Conservation (phyloP, 306 rosid genomes). For the Macrotyloma uniflorum region DNA sequence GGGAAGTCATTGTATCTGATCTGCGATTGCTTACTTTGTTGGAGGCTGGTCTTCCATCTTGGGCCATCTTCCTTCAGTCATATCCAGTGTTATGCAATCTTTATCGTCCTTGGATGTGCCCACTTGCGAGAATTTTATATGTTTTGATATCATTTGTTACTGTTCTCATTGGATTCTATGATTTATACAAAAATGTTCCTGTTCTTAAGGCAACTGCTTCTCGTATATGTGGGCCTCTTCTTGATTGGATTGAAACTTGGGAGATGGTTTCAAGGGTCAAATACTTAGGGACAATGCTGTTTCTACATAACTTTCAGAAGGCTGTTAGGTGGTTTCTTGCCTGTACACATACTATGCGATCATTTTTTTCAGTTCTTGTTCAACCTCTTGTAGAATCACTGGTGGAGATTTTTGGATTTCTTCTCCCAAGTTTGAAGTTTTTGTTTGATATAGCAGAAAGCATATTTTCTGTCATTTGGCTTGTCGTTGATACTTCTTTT, state of each 20-base stretch:
- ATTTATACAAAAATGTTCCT: constrained; percentile 95
- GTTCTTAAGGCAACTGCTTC: constrained; percentile 89
- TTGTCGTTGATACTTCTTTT: constrained; percentile 56
- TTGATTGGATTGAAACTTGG: constrained; percentile 98
- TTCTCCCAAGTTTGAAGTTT: constrained; percentile 67
- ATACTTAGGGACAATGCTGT: constrained; percentile 95
- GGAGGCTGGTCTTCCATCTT: constrained; percentile 97
- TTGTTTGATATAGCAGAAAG: constrained; percentile 53
- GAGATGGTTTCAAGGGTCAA: constrained; percentile 94
- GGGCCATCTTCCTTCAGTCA: constrained; percentile 97
- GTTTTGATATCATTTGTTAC: constrained; percentile 81
- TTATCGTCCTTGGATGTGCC: constrained; percentile 99
- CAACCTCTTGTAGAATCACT: constrained; percentile 70
- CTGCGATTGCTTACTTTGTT: constrained; percentile 85
- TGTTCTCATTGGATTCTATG: constrained; percentile 93
- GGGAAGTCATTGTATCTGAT: constrained; percentile 74
- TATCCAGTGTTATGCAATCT: constrained; percentile 86
- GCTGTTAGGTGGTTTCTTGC: constrained; percentile 82
- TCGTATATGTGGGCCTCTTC: constrained; percentile 89
- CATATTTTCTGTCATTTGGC: constrained; percentile 63
- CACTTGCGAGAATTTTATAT: constrained; percentile 77
- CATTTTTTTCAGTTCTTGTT: constrained; percentile 71
- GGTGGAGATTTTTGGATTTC: constrained; percentile 59
- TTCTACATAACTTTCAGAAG: constrained; percentile 85
- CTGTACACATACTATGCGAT: constrained; percentile 52